Evolutionary conservation across 2,329 filamentous ascomycete species (phyloP), one percentile per base, ranked within the genome.

Genomic region (Aspergillus fijiensis): DNA sequence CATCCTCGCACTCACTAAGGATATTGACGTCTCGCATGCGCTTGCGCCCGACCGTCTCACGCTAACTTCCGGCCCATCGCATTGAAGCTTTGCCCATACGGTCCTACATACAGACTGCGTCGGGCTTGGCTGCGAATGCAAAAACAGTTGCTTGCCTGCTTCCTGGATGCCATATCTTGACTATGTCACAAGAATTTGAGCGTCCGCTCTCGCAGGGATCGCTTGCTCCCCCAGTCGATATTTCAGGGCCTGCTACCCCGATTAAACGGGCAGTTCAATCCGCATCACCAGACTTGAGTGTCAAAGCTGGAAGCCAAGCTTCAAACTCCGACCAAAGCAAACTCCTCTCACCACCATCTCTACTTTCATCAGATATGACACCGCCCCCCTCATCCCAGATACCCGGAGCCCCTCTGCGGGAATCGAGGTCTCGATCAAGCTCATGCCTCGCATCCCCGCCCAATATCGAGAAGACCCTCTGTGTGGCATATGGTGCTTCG

Each of bases 371-470:
- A 49, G 74, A 78, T 45, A 84, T 87, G 76, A 88, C 86, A 12
- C 85, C 86, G 12, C 87, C 87, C 25, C 86, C 85, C 10, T 88
- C 86, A 2, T 84, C 84, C 2, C 86, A 88, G 68, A 69, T 83
- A 7, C 79, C 80, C 56, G 69, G 73, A 59, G 77, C 74, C 66
- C 77, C 74, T 56, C 71, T 71, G 59, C 73, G 59, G 65, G 74
- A 80, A 51, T 82, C 81, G 31, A 79, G 70, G 29, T 74, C 76
- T 51, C 69, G 71, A 57, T 76, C 75, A 31, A 71, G 70, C 52
- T 69, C 72, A 19, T 68, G 72, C 58, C 68, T 77, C 35, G 70
- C 67, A 35, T 77, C 85, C 11, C 83, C 84, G 11, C 83, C 84
- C 19, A 76, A 82, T 54, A 66, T 79, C 52, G 74, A 79, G 60